Evolutionary conservation across 116 monocot genomes (phyloP).

Genomic region (Iris pallida): DNA sequence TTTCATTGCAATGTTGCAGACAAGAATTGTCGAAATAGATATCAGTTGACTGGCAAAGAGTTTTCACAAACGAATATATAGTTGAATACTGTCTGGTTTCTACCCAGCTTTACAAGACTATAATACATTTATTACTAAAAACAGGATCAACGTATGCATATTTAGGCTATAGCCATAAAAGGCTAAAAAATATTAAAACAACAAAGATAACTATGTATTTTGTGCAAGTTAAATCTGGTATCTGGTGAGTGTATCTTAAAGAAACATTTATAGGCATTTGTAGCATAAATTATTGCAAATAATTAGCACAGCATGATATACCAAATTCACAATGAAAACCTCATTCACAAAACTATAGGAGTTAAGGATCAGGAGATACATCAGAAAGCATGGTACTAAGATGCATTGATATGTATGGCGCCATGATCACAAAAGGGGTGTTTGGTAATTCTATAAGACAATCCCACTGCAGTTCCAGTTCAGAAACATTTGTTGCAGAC

Average conservation of each 20-base stretch:
- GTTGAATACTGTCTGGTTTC: no score
- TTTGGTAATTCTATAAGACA: slow-evolving; percentile 63
- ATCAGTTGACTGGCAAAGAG: no score
- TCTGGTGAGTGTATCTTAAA: no score
- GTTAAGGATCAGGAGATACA: slow-evolving; percentile 38
- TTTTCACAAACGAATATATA: no score
- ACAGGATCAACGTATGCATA: no score
- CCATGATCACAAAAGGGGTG: slow-evolving; percentile 36
- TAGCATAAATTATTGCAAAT: background rate
- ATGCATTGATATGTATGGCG: slow-evolving; percentile 62
- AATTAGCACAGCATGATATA: background rate
- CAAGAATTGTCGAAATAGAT: no score
- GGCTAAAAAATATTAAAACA: background rate
- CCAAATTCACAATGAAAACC: background rate
- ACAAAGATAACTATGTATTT: background rate
- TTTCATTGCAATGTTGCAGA: no score
- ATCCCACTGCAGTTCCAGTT: slow-evolving; percentile 73
- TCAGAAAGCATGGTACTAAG: slow-evolving; percentile 66
- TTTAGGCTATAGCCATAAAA: background rate
- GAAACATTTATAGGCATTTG: background rate
- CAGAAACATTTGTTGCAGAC: slow-evolving; percentile 69
- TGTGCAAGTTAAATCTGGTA: slow-evolving; percentile 2
- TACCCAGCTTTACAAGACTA: no score
- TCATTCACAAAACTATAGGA: slow-evolving; percentile 1
- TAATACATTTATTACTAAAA: no score